These are phyloP conservation scores for Phytophthora tentaculata DNA, from an alignment of 352 stramenopile genomes.

Conservation along the genomic window DNA sequence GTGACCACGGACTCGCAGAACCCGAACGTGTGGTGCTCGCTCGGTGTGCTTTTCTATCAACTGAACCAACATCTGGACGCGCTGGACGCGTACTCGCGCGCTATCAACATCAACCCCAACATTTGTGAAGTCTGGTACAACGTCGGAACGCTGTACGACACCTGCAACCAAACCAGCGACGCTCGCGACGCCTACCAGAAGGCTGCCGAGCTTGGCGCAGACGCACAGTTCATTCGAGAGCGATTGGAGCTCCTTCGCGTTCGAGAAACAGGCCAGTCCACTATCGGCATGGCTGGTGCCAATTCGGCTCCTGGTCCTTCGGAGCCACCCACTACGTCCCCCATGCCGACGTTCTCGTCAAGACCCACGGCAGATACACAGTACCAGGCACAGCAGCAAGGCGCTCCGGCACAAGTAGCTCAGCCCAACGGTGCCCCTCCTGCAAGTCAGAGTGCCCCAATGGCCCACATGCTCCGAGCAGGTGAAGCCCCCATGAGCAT, in stretches of 20 bases:
- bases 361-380: slow-evolving; percentile 65
- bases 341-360: slow-evolving; percentile 86
- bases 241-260: slow-evolving; percentile 79
- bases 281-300: slow-evolving; percentile 82
- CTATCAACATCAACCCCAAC: slow-evolving; percentile 93
- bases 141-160: slow-evolving; percentile 91
- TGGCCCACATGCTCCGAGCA: slow-evolving; percentile 61
- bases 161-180: slow-evolving; percentile 91
- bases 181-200: slow-evolving; percentile 90
- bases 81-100: slow-evolving; percentile 87
- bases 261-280: slow-evolving; percentile 80
- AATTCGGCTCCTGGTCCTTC: slow-evolving; percentile 83
- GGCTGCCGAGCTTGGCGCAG: slow-evolving; percentile 82
- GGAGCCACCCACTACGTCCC: slow-evolving; percentile 84
- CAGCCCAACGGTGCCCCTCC: slow-evolving; percentile 38
- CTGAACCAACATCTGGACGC: slow-evolving; percentile 90
- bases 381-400: slow-evolving; percentile 60
- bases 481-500: slow-evolving; percentile 56
- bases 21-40: slow-evolving; percentile 91
- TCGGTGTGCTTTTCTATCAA: slow-evolving; percentile 92
- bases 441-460: slow-evolving; percentile 47
- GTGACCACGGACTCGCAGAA: slow-evolving; percentile 91
- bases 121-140: slow-evolving; percentile 94
- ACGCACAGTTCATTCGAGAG: slow-evolving; percentile 86
- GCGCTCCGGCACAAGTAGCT: slow-evolving; percentile 30